Conservation (phyloP, 768 basidiomycete species). For the Wakefieldia striispora region DNA sequence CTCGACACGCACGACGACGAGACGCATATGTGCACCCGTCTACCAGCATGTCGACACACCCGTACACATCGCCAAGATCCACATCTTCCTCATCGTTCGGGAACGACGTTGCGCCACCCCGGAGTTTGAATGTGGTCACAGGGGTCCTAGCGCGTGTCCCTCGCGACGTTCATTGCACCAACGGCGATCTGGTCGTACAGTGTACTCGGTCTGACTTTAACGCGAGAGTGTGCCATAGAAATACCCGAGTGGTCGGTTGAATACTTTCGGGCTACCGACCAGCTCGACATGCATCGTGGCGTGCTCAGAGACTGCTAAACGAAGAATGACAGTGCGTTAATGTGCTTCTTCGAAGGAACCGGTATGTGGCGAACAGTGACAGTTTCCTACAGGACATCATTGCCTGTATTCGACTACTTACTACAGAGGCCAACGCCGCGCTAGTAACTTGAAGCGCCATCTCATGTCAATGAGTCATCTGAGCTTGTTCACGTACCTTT, state of each 20-base stretch:
- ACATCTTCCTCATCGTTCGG: background rate
- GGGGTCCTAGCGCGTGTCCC: slow-evolving; percentile 28
- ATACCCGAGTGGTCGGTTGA: too few relatives aligned
- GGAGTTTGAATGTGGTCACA: slow-evolving; percentile 31
- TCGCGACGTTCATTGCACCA: too few relatives aligned
- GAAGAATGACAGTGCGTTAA: too few relatives aligned
- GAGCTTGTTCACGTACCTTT: too few relatives aligned
- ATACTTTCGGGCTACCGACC: too few relatives aligned
- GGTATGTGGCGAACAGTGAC: slow-evolving; percentile 3
- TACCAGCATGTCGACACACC: background rate
- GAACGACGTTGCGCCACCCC: slow-evolving; percentile 11
- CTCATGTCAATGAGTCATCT: background rate
- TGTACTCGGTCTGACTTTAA: too few relatives aligned
- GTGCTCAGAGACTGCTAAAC: background rate
- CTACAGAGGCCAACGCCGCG: too few relatives aligned
- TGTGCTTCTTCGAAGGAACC: background rate
- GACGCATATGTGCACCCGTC: background rate
- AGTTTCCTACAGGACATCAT: too few relatives aligned
- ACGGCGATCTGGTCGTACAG: too few relatives aligned
- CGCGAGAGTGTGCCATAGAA: too few relatives aligned
- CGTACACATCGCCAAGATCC: background rate
- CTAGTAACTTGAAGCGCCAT: background rate
- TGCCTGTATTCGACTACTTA: too few relatives aligned
- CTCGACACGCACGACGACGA: slow-evolving; percentile 1
- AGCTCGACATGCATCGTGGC: too few relatives aligned